Percentiles rank a stretch among this genome's conserved stretches.
Conservation (phyloP, 352 stramenopile genomes). For the Phytophthora europaea region DNA sequence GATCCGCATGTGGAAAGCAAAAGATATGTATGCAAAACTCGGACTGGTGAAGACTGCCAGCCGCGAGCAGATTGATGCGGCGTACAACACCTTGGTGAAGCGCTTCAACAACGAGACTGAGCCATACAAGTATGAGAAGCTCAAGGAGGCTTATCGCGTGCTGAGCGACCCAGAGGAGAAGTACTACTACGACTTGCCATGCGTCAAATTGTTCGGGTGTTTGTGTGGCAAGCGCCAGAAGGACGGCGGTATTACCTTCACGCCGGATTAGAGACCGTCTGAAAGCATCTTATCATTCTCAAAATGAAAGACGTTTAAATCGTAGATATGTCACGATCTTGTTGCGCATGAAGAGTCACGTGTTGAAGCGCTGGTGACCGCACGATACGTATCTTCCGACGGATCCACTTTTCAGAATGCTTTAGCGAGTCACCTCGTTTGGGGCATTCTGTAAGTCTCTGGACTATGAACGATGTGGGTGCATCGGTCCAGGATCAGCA, state of each 20-base stretch:
- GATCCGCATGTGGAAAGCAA: slow-evolving; percentile 79
- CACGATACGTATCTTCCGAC: slow-evolving; percentile 26
- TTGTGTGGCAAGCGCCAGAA: slow-evolving; percentile 85
- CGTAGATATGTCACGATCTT: slow-evolving; percentile 19
- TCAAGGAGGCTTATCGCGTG: slow-evolving; percentile 79
- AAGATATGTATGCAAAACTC: slow-evolving; percentile 86
- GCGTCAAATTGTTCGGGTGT: slow-evolving; percentile 83
- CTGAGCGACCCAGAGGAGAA: slow-evolving; percentile 86
- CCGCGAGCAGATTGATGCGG: slow-evolving; percentile 79
- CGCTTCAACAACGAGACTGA: slow-evolving; percentile 90
- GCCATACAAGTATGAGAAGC: slow-evolving; percentile 86
- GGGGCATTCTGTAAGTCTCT: not conserved
- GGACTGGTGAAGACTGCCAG: slow-evolving; percentile 77
- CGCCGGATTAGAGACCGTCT: slow-evolving; percentile 47
- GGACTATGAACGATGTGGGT: slow-evolving; percentile 18
- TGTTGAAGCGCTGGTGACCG: slow-evolving; percentile 17
- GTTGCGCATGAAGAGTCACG: slow-evolving; percentile 27
- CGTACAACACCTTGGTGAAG: slow-evolving; percentile 86
- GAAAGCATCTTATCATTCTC: no score
- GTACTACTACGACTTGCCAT: slow-evolving; percentile 88
- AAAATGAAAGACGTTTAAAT: not conserved
- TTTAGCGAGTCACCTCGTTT: slow-evolving; percentile 1
- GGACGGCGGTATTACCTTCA: slow-evolving; percentile 83
- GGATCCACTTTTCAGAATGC: slow-evolving; percentile 17
- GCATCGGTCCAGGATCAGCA: slow-evolving; percentile 19